A percentile compares a stretch with the other conserved stretches of the same genome.
Conservation (phyloP, 1,284 basidiomycete genomes). For the Ceratobasidium sp. region DNA sequence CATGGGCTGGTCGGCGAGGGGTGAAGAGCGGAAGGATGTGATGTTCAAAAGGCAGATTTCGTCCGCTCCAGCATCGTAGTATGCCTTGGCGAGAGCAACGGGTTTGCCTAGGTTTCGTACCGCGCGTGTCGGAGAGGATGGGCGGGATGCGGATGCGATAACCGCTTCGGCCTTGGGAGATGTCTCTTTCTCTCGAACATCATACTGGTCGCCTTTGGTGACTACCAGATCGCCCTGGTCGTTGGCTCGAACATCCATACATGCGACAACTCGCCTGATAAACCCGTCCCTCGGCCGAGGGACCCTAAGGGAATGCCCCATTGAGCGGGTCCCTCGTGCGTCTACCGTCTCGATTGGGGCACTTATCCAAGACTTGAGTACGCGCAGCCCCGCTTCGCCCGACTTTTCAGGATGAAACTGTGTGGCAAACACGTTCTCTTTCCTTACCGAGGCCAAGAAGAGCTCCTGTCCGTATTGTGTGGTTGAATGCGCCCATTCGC, state of each 20-base stretch:
- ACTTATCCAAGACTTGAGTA: conserved; percentile 85
- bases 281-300: conserved; percentile 64
- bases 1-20: conserved; percentile 97
- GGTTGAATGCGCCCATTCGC: conserved; percentile 80
- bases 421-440: conserved; percentile 88
- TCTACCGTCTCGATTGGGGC: conserved; percentile 50
- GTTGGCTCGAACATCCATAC: conserved; percentile 97
- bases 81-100: conserved; percentile 86
- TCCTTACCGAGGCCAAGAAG: conserved; percentile 87
- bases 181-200: conserved; percentile 83
- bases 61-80: conserved; percentile 91
- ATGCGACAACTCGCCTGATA: conserved; percentile 95
- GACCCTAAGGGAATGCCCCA: conserved; percentile 45
- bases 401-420: conserved; percentile 99
- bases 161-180: conserved; percentile 38
- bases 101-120: conserved; percentile 99
- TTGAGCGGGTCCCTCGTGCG: conserved; percentile 2
- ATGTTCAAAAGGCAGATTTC: conserved; percentile 99
- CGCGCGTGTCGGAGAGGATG: conserved; percentile 55
- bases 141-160: conserved; percentile 41
- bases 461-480: conserved; percentile 93
- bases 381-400: conserved; percentile 83
- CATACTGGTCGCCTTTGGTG: conserved; percentile 99
- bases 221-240: conserved; percentile 97
- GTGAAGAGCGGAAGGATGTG: conserved; percentile 97